phyloP scores from a whole-genome alignment of 768 basidiomycete species.

The Pleurotus pulmonarius region DNA sequence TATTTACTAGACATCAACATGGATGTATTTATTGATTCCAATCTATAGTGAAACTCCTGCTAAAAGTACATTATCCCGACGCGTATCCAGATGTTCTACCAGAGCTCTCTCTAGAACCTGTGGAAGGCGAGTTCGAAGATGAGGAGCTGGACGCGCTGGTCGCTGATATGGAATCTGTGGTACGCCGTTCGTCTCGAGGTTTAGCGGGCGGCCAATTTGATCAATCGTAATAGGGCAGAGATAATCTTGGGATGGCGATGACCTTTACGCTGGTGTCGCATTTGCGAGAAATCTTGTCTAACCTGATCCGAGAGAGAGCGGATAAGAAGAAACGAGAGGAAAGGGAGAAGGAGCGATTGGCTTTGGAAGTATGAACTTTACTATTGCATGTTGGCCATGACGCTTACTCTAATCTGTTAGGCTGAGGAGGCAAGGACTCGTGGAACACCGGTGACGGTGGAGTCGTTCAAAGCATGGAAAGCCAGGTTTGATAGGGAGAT shows the following conservation, averaged over 20 bases:
- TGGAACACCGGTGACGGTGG: conserved; percentile 87
- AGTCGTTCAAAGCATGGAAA: conserved; percentile 82
- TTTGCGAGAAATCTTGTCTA: conserved; percentile 72
- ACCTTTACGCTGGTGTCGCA: conserved; percentile 91
- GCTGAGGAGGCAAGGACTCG: conserved; percentile 84
- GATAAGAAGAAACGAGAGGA: conserved; percentile 58
- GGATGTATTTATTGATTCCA: conserved; percentile 10
- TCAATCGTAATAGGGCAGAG: conserved; percentile 56
- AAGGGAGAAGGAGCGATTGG: conserved; percentile 67
- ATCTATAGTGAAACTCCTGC: conserved; percentile 61
- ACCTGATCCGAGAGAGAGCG: conserved; percentile 55
- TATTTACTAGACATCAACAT: conserved; percentile 10
- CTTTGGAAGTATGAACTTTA: conserved; percentile 59
- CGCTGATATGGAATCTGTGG: conserved; percentile 51
- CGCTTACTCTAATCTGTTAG: conserved; percentile 33
- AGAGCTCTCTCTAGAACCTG: conserved; percentile 56
- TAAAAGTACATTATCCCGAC: conserved; percentile 75
- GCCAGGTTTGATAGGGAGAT: conserved; percentile 72
- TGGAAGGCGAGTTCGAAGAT: conserved; percentile 60
- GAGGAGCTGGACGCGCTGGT: conserved; percentile 54
- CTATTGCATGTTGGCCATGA: not conserved
- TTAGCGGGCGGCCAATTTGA: not conserved
- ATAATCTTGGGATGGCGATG: conserved; percentile 95
- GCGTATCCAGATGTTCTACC: conserved; percentile 86
- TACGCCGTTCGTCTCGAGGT: conserved; percentile 25